Conservation (phyloP, 2,329 filamentous ascomycete genomes). For the Phialophora expanda region DNA sequence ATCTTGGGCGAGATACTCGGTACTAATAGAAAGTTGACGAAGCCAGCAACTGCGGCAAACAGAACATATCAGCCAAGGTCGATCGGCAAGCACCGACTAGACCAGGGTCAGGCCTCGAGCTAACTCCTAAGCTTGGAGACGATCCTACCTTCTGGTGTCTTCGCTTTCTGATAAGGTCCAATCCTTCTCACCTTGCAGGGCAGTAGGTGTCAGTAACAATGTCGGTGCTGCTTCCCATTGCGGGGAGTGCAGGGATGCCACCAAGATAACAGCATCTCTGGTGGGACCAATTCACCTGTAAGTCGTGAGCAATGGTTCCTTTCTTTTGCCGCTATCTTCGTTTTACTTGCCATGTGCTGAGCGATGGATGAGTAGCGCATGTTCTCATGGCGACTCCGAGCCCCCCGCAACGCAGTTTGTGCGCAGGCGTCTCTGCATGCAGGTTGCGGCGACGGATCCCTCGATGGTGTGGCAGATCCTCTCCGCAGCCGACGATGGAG, state of each 20-base stretch:
- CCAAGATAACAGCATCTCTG: neutral
- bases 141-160: neutral
- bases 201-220: neutral
- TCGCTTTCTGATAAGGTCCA: slow-evolving; percentile 1
- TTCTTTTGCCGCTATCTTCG: slow-evolving; percentile 1
- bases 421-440: neutral
- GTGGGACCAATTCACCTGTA: neutral
- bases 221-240: neutral
- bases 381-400: neutral
- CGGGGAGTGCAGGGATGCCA: neutral
- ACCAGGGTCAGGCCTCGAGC: neutral
- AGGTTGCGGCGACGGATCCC: neutral
- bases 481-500: neutral
- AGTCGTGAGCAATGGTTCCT: neutral
- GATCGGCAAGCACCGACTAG: neutral
- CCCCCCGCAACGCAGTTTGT: neutral
- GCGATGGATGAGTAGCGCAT: neutral
- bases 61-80: neutral
- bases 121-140: neutral
- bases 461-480: neutral
- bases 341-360: neutral
- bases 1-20: neutral
- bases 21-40: neutral
- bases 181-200: neutral
- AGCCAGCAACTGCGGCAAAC: neutral